phyloP scores from a whole-genome alignment of 345 rosid genomes.

The Dipteronia sinensis region DNA sequence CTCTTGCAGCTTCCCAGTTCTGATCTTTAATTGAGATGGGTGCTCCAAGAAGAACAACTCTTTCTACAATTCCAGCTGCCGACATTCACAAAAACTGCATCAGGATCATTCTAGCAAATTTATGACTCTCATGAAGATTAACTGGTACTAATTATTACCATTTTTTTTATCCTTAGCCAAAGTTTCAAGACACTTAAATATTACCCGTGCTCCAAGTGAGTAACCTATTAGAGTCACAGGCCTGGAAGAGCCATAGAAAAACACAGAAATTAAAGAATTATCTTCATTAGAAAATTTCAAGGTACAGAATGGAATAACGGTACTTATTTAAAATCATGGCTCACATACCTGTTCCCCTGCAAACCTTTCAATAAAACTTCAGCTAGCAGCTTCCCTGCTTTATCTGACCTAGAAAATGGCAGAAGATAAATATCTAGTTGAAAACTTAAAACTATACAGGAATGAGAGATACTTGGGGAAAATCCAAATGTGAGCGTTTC shows the following conservation, averaged over 20 bases:
- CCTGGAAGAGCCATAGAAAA: slow-evolving; percentile 42
- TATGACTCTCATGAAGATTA: neutral
- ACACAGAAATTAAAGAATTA: slow-evolving; percentile 4
- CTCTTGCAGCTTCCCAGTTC: slow-evolving; percentile 86
- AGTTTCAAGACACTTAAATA: slow-evolving; percentile 85
- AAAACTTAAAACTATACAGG: neutral
- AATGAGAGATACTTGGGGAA: neutral
- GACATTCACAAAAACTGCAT: slow-evolving; percentile 21
- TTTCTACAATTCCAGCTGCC: slow-evolving; percentile 89
- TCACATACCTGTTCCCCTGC: slow-evolving; percentile 85
- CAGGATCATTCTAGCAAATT: slow-evolving; percentile 17
- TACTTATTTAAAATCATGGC: slow-evolving; percentile 7
- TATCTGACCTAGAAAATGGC: slow-evolving; percentile 65
- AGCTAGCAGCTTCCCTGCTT: slow-evolving; percentile 90
- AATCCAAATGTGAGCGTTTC: neutral
- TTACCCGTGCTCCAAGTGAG: slow-evolving; percentile 91
- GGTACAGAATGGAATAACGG: slow-evolving; percentile 2
- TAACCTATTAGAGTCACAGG: slow-evolving; percentile 91
- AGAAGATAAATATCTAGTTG: slow-evolving; percentile 20
- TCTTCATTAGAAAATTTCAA: neutral
- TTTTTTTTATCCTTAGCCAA: slow-evolving; percentile 77
- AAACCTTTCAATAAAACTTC: slow-evolving; percentile 83
- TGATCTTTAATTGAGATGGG: slow-evolving; percentile 76
- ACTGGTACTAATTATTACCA: slow-evolving; percentile 42
- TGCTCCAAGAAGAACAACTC: slow-evolving; percentile 94